Evolutionary conservation across 495 filamentous ascomycete species (phyloP).

Genomic region (Hypoxylon intermedium): DNA sequence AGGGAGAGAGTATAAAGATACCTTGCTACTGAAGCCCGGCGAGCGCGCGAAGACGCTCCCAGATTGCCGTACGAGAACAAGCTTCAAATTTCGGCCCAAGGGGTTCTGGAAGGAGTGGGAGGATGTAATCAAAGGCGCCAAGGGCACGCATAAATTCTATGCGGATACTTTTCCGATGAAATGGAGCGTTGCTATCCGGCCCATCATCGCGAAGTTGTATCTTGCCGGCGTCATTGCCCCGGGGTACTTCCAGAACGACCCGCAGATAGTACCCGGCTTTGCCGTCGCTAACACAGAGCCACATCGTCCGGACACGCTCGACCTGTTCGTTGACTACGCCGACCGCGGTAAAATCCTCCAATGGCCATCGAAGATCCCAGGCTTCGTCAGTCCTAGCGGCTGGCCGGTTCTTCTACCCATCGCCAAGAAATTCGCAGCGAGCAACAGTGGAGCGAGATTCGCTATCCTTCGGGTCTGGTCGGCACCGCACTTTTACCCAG

Average conservation of each 20-base stretch:
- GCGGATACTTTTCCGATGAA: constrained; percentile 43
- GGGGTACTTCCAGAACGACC: constrained; percentile 36
- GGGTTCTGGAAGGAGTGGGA: constrained; percentile 51
- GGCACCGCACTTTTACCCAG: constrained; percentile 58
- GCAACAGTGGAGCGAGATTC: constrained; percentile 45
- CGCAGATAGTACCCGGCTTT: constrained; percentile 41
- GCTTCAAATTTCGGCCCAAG: constrained; percentile 44
- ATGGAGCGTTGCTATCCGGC: constrained; percentile 48
- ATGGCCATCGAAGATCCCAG: constrained; percentile 19
- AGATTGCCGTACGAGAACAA: constrained; percentile 42
- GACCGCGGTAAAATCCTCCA: constrained; percentile 11
- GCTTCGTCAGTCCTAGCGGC: constrained; percentile 37
- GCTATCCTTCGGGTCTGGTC: constrained; percentile 58
- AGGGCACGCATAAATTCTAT: constrained; percentile 20
- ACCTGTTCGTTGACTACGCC: constrained; percentile 54
- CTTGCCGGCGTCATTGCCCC: constrained; percentile 50
- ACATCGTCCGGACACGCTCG: constrained; percentile 43
- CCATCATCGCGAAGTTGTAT: constrained; percentile 56
- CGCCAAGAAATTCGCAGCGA: constrained; percentile 41
- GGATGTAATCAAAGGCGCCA: constrained; percentile 10
- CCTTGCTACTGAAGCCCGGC: constrained; percentile 46
- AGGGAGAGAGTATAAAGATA: constrained; percentile 44
- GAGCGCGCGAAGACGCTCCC: constrained; percentile 47
- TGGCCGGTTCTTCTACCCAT: constrained; percentile 41
- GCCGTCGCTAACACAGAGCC: constrained; percentile 49